Conservation (phyloP, 2,329 filamentous ascomycete genomes). For the Trichoderma atrobrunneum region DNA sequence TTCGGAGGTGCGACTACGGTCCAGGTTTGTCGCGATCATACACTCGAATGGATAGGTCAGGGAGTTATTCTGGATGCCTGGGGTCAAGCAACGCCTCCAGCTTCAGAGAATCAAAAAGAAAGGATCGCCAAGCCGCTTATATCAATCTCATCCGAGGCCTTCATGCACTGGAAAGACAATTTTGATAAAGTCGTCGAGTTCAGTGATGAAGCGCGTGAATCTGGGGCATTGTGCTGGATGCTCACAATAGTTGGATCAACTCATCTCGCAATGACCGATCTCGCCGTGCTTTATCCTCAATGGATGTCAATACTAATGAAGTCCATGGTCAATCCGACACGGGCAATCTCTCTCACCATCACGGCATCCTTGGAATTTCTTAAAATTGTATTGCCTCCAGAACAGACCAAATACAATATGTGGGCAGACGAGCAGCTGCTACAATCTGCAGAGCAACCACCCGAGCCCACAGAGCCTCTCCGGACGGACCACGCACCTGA, state of each 20-base stretch:
- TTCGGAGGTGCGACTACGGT: conserved; percentile 65
- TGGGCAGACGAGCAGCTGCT: conserved; percentile 55
- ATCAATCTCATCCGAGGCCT: conserved; percentile 64
- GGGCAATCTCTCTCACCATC: conserved; percentile 62
- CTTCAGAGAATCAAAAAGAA: conserved; percentile 42
- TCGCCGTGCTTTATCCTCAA: conserved; percentile 60
- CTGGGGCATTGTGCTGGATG: conserved; percentile 48
- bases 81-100: conserved; percentile 50
- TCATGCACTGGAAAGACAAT: conserved; percentile 67
- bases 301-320: conserved; percentile 59
- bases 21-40: conserved; percentile 54
- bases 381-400: conserved; percentile 47
- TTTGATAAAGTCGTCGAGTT: conserved; percentile 56
- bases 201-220: conserved; percentile 52
- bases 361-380: conserved; percentile 63
- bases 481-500: conserved; percentile 53
- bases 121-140: conserved; percentile 54
- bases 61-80: conserved; percentile 66
- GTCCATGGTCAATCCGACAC: conserved; percentile 59
- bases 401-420: conserved; percentile 47
- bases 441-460: conserved; percentile 37
- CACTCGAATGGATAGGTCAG: conserved; percentile 57
- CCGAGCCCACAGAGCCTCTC: conserved; percentile 42
- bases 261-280: conserved; percentile 65
- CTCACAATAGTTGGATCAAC: conserved; percentile 57